Evolutionary conservation across 169 alveolate species (phyloP).

Genomic region (Eimeria sp.): DNA sequence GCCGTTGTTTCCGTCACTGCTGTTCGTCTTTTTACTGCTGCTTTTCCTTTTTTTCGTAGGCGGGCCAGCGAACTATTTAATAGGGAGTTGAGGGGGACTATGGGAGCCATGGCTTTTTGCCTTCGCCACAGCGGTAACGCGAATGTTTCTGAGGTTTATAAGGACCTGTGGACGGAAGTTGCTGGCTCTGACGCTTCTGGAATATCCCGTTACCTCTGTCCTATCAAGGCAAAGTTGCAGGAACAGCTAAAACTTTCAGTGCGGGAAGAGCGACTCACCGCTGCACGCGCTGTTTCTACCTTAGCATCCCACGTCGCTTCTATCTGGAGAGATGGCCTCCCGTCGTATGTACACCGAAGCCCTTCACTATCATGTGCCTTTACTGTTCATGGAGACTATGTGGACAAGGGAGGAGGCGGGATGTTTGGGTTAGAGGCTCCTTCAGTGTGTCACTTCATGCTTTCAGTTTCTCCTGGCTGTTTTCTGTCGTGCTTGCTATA

Average conservation of each 20-base stretch:
- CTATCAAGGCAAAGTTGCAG: conserved; percentile 22
- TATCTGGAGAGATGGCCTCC: conserved; percentile 43
- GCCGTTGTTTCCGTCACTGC: neutral
- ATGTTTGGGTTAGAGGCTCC: neutral
- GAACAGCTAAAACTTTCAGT: conserved; percentile 30
- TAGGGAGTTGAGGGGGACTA: conserved; percentile 18
- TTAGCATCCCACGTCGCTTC: conserved; percentile 56
- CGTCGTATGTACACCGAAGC: conserved; percentile 29
- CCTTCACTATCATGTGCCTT: neutral
- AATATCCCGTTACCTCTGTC: conserved; percentile 43
- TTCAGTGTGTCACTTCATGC: neutral
- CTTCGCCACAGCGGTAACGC: conserved; percentile 68
- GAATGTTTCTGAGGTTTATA: conserved; percentile 41
- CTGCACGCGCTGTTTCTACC: conserved; percentile 60
- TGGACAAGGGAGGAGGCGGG: neutral
- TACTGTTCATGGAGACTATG: neutral
- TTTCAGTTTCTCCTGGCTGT: neutral
- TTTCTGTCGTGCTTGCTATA: neutral
- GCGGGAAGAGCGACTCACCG: conserved; percentile 70
- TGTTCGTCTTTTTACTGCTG: neutral
- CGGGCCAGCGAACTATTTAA: conserved; percentile 68
- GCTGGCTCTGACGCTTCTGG: conserved; percentile 65
- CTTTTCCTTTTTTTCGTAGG: conserved; percentile 1
- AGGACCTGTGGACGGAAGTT: conserved; percentile 69
- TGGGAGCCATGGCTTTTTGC: conserved; percentile 53